Conservation (phyloP, 306 rosid genomes). For the Ormosia semicastrata region DNA sequence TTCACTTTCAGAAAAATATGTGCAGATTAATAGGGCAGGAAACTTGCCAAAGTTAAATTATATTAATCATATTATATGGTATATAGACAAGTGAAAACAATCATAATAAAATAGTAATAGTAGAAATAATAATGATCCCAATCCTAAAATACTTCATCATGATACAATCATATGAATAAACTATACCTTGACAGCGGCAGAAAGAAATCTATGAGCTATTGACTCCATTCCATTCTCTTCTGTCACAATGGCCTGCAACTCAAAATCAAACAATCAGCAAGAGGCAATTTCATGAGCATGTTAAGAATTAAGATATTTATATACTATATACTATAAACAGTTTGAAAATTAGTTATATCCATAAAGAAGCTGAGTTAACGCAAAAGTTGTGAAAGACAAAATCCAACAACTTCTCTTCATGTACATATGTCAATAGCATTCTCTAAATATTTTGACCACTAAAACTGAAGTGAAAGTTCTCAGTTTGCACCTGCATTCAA, state of each 20-base stretch:
- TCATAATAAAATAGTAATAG: not conserved
- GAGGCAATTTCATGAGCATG: conserved; percentile 14
- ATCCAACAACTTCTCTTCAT: conserved; percentile 10
- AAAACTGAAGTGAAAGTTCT: not conserved
- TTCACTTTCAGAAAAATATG: not conserved
- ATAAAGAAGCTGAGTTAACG: conserved; percentile 7
- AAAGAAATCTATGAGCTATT: conserved; percentile 94
- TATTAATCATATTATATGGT: not conserved
- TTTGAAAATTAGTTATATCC: not conserved
- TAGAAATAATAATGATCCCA: not conserved
- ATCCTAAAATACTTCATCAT: conserved; percentile 12
- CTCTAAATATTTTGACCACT: conserved; percentile 2
- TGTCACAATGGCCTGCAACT: conserved; percentile 77
- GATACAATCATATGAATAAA: not conserved
- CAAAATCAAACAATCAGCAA: conserved; percentile 31
- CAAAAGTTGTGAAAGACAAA: conserved; percentile 14
- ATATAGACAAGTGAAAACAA: not conserved
- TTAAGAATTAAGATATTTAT: not conserved
- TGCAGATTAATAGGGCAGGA: not conserved
- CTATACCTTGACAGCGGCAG: conserved; percentile 90
- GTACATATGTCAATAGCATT: not conserved
- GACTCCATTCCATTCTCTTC: conserved; percentile 99
- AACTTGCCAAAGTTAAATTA: not conserved
- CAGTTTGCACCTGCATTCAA: not conserved
- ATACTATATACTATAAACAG: not conserved